Evolutionary conservation across 805 yeast species (phyloP).

Genomic region (Saccharomyces paradoxus): DNA sequence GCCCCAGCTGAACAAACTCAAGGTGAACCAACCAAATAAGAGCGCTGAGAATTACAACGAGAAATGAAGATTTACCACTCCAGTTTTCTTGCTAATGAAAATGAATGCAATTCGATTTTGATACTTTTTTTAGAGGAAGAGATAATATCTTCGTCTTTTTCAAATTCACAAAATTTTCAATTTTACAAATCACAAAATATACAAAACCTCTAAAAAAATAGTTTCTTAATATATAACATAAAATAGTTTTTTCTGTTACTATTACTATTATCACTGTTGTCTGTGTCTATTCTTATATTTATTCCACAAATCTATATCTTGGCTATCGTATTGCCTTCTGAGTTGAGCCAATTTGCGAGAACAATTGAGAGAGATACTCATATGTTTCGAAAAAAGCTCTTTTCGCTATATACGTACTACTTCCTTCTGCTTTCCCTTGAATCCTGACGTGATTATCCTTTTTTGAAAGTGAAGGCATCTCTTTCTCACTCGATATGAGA

Average conservation of each 20-base stretch:
- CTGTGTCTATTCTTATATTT: neutral
- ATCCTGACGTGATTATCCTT: neutral
- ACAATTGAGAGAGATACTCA: neutral
- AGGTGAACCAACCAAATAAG: conserved; percentile 20
- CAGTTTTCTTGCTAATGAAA: neutral
- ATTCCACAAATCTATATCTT: neutral
- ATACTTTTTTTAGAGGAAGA: neutral
- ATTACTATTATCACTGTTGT: conserved; percentile 1
- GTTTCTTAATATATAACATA: neutral
- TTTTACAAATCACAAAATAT: neutral
- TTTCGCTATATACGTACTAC: neutral
- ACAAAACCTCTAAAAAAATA: neutral
- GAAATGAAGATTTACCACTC: neutral
- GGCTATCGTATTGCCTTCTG: neutral
- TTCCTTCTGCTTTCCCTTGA: neutral
- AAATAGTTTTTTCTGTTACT: neutral
- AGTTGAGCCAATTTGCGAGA: neutral
- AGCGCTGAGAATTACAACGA: neutral
- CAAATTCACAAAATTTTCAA: neutral
- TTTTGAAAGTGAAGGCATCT: neutral
- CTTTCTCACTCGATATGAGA: neutral
- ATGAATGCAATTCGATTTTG: neutral
- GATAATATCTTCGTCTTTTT: neutral
- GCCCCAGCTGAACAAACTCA: conserved; percentile 7
- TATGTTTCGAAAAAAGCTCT: neutral